phyloP scores from a whole-genome alignment of 179 eudicot species.

The Beta lomatogona region DNA sequence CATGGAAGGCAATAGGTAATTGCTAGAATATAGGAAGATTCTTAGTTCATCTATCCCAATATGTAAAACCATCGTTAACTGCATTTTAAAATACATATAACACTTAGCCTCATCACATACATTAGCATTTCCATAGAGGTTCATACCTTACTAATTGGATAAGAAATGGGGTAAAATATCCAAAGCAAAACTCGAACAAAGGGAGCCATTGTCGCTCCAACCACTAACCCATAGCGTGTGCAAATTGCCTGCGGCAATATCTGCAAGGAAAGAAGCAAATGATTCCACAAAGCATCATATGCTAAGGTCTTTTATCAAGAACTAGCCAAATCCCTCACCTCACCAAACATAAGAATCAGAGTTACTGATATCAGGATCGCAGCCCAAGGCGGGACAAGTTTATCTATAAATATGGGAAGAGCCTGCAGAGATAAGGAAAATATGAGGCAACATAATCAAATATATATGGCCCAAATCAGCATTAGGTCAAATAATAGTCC shows the following conservation, averaged over 20 bases:
- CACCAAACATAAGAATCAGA: constrained; percentile 95
- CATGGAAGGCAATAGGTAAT: background rate
- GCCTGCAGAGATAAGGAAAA: constrained; percentile 50
- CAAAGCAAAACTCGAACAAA: constrained; percentile 77
- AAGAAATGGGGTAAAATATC: constrained; percentile 79
- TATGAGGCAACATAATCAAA: constrained; percentile 10
- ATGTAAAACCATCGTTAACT: background rate
- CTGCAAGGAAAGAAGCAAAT: constrained; percentile 41
- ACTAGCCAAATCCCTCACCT: constrained; percentile 46
- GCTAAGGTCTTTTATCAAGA: background rate
- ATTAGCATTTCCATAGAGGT: background rate
- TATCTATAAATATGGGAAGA: constrained; percentile 90
- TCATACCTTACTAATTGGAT: constrained; percentile 94
- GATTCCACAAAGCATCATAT: constrained; percentile 18
- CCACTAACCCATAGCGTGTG: constrained; percentile 93
- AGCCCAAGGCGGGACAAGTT: constrained; percentile 95
- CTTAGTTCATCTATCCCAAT: background rate
- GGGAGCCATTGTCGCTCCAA: constrained; percentile 88
- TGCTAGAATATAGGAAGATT: background rate
- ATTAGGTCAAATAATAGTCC: constrained; percentile 13
- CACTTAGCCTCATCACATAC: background rate
- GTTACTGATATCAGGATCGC: constrained; percentile 88
- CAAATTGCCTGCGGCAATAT: constrained; percentile 94
- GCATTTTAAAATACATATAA: background rate
- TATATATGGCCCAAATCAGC: constrained; percentile 5